Conservation (phyloP, 2,329 filamentous ascomycete genomes). For the Periconia sp. region DNA sequence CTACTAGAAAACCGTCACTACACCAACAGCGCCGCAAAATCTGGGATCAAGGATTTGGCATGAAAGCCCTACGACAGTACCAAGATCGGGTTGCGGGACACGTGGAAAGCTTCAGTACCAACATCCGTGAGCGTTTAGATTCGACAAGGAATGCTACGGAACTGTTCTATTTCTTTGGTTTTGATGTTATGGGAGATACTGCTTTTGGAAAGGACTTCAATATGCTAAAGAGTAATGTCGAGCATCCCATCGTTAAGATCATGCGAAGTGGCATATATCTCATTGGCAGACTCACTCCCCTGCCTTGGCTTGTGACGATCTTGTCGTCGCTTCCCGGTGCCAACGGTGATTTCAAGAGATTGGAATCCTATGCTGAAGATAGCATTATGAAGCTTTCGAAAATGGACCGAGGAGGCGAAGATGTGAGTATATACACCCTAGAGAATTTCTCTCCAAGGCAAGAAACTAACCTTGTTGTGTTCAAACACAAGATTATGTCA, state of each 20-base stretch:
- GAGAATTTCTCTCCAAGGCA: background rate
- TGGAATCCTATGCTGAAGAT: constrained; percentile 1
- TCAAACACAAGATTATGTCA: background rate
- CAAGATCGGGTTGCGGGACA: constrained; percentile 38
- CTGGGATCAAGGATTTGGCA: constrained; percentile 45
- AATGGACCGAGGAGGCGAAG: background rate
- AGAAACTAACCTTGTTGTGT: background rate
- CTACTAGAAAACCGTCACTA: constrained; percentile 1
- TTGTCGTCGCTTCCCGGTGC: constrained; percentile 1
- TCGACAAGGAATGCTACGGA: background rate
- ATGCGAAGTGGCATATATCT: constrained; percentile 3
- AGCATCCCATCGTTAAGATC: constrained; percentile 2
- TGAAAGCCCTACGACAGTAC: constrained; percentile 42
- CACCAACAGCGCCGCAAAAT: constrained; percentile 27
- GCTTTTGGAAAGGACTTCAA: constrained; percentile 52
- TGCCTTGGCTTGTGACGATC: constrained; percentile 5
- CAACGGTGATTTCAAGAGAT: background rate
- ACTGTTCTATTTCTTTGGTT: constrained; percentile 8
- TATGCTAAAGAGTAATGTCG: constrained; percentile 7
- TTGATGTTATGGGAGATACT: constrained; percentile 43
- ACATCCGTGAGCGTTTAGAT: constrained; percentile 4
- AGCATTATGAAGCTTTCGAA: background rate
- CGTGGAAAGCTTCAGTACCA: constrained; percentile 34
- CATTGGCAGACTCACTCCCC: constrained; percentile 2
- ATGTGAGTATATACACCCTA: constrained; percentile 2